Percentiles rank a stretch among this genome's conserved stretches.
Conservation (phyloP, 2,329 filamentous ascomycete species). For the Chaetomiaceae sp. region DNA sequence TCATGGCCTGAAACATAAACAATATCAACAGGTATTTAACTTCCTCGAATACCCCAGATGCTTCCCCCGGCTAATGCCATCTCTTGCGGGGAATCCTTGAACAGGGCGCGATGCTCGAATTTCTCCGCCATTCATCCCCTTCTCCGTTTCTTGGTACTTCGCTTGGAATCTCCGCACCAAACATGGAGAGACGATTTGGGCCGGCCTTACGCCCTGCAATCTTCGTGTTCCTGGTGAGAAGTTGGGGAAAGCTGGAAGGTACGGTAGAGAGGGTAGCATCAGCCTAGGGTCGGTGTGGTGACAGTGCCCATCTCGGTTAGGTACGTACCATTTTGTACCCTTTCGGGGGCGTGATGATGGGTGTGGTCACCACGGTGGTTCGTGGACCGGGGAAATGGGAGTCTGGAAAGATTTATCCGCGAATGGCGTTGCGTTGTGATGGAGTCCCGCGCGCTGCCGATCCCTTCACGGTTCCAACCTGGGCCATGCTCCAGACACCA, state of each 20-base stretch:
- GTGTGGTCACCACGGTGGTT: too few species aligned
- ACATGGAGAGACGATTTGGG: background rate
- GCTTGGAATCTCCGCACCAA: background rate
- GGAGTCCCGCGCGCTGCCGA: too few species aligned
- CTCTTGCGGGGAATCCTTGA: conserved; percentile 1
- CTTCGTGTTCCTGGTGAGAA: background rate
- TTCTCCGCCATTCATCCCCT: background rate
- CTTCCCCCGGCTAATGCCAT: background rate
- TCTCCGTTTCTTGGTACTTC: background rate
- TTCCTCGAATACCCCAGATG: background rate
- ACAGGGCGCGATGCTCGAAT: background rate
- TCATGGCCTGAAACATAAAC: background rate
- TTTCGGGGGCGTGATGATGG: background rate
- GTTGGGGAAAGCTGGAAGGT: background rate
- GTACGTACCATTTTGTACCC: too few species aligned
- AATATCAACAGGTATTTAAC: background rate
- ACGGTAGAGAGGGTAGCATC: too few species aligned
- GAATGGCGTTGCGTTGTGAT: conserved; percentile 1
- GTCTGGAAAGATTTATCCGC: conserved; percentile 3
- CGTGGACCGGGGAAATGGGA: background rate
- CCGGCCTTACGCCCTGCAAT: background rate
- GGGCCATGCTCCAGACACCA: too few species aligned
- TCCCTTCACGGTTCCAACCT: too few species aligned
- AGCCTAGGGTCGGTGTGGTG: background rate
- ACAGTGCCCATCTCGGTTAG: background rate